Base-by-base conservation (phyloP, 208 protist species). In the Trypanosoma vivax region DNA sequence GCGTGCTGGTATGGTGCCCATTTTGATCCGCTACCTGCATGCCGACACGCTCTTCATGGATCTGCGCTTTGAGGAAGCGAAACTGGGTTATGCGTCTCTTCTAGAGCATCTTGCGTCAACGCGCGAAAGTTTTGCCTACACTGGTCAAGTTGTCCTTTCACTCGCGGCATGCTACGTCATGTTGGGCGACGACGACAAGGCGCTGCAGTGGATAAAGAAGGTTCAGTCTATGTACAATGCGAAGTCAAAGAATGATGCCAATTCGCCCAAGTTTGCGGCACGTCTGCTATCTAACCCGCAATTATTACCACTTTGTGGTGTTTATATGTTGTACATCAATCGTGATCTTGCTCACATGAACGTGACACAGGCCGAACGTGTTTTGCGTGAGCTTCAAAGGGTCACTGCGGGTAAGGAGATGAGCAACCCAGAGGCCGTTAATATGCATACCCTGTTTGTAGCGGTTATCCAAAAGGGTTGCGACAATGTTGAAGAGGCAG, bases 41-140 rank as follows among this genome's bases (percentile, higher is more conserved):
- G 88, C 88, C 28, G 88, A 95, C 65, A 95, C 88, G 5, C 79
- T 95, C 59, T 95, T 90, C 55, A 95, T 95, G 88, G 68, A 90
- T 52, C 81, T 88, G 65, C 64, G 86, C 46, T 95, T 80, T 81
- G 25, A n/a, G 31, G 70, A 81, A 16, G 88, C 88, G 2, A 67
- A 73, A 11, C 43, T 73, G 37, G 60, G 70, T 38, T 95, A 95
- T 67, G 37, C 48, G 24, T 40, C 50, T n/a, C 40, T 95, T 30
- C 64, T 90, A 41, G 58, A 80, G 3, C 70, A 92, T 58, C 68
- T 95, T 9, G 52, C 53, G 6, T 65, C 73, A 52, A 83, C 77
- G 2, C 88, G 89, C 47, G 70, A 87, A 31, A 82, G 61, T 41
- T 95, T 95, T 39, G 84, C 83, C 24, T 95, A 95, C 67, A 92